These are phyloP conservation scores for Teunomyces panamensis DNA, from an alignment of 805 yeast species.

Conservation along the genomic window DNA sequence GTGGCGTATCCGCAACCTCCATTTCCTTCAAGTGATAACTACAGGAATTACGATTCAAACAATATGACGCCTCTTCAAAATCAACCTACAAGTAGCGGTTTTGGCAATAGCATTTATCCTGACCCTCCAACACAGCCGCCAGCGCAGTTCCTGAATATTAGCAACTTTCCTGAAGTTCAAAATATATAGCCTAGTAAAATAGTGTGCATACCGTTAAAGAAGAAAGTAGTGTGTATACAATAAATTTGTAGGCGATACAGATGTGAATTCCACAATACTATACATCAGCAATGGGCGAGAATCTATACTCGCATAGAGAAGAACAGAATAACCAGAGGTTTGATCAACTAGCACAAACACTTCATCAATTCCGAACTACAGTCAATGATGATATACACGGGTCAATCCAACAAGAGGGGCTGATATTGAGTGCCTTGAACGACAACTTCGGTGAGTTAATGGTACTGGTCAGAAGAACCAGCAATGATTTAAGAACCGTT, in stretches of 20 bases:
- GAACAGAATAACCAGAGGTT: slow-evolving; percentile 41
- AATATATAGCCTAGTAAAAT: slow-evolving; percentile 12
- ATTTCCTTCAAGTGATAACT: background rate
- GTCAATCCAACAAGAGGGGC: slow-evolving; percentile 37
- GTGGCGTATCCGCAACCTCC: background rate
- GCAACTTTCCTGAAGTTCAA: slow-evolving; percentile 25
- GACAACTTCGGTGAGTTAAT: slow-evolving; percentile 38
- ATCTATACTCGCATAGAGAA: slow-evolving; percentile 40
- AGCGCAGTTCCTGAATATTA: slow-evolving; percentile 25
- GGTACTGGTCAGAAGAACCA: slow-evolving; percentile 37
- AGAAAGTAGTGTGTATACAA: background rate
- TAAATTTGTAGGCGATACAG: background rate
- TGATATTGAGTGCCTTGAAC: slow-evolving; percentile 35
- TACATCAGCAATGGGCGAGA: slow-evolving; percentile 13
- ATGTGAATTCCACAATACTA: background rate
- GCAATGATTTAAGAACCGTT: slow-evolving; percentile 38
- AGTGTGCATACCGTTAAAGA: background rate
- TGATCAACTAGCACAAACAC: slow-evolving; percentile 41
- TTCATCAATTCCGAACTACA: slow-evolving; percentile 40
- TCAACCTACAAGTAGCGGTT: slow-evolving; percentile 41
- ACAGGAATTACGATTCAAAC: background rate
- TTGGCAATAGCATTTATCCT: slow-evolving; percentile 27
- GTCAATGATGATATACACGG: slow-evolving; percentile 43
- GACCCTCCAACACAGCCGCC: slow-evolving; percentile 6
- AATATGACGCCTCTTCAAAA: background rate